These are phyloP conservation scores for Coniochaeta sp. DNA, from an alignment of 2,329 filamentous ascomycete species.

Conservation along the genomic window DNA sequence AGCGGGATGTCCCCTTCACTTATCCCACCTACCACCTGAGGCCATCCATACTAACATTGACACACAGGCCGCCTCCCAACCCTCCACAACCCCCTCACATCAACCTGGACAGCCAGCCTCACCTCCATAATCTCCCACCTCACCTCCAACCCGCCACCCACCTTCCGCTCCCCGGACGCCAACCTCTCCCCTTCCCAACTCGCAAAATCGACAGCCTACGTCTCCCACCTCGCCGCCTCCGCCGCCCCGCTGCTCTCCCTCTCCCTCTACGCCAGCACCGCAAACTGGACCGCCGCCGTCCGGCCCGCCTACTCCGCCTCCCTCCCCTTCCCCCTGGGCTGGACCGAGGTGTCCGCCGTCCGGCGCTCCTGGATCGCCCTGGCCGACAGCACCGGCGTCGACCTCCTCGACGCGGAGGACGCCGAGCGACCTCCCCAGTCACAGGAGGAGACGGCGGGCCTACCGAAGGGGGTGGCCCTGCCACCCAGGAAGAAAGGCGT, in stretches of 20 bases:
- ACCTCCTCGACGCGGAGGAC: conserved; percentile 52
- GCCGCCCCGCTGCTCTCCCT: conserved; percentile 77
- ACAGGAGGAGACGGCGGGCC: conserved; percentile 25
- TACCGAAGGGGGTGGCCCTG: conserved; percentile 37
- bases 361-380: conserved; percentile 63
- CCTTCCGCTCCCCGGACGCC: conserved; percentile 27
- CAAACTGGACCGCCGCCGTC: conserved; percentile 75
- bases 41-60: conserved; percentile 7
- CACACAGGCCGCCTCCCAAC: conserved; percentile 46
- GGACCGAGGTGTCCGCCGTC: conserved; percentile 69
- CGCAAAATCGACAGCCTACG: conserved; percentile 45
- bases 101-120: conserved; percentile 53
- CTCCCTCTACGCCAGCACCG: conserved; percentile 80
- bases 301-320: conserved; percentile 74
- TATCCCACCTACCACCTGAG: conserved; percentile 1
- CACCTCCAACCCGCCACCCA: conserved; percentile 14
- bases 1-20: not conserved
- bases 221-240: conserved; percentile 65
- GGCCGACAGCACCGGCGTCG: conserved; percentile 64
- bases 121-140: conserved; percentile 53
- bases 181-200: conserved; percentile 28
- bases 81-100: conserved; percentile 39
- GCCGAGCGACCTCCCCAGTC: conserved; percentile 16
- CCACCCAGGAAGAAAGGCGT: conserved; percentile 46
- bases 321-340: conserved; percentile 81